phyloP scores from a whole-genome alignment of 176 grass and related monocot species.

The Tuctoria greenei region DNA sequence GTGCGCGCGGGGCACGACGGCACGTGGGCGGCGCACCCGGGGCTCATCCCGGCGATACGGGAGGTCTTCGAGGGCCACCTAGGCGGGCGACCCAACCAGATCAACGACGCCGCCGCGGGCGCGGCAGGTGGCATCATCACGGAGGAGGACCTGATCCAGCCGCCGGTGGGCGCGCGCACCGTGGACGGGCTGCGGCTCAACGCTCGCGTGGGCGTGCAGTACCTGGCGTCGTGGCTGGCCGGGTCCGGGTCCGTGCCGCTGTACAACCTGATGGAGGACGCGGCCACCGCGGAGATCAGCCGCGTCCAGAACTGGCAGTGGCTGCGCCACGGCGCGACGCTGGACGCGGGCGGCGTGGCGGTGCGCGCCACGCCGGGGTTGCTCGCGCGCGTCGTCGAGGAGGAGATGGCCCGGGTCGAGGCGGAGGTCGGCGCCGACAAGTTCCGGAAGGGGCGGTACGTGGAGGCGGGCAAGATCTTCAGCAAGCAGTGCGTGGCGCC shows the following conservation, averaged over 20 bases:
- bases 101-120: conserved; percentile 30
- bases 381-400: conserved; percentile 70
- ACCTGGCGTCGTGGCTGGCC: conserved; percentile 78
- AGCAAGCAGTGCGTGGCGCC: conserved; percentile 59
- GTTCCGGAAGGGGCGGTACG: conserved; percentile 56
- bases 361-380: conserved; percentile 61
- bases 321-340: conserved; percentile 51
- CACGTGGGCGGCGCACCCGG: conserved; percentile 95
- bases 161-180: conserved; percentile 56
- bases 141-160: conserved; percentile 71
- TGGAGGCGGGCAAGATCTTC: conserved; percentile 69
- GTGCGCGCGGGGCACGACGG: conserved; percentile 85
- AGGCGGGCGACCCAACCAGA: conserved; percentile 64
- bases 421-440: conserved; percentile 55
- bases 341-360: conserved; percentile 54
- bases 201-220: conserved; percentile 81
- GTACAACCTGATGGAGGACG: conserved; percentile 98
- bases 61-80: conserved; percentile 72
- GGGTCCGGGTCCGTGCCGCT: conserved; percentile 79
- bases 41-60: conserved; percentile 77
- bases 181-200: conserved; percentile 85
- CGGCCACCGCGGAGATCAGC: conserved; percentile 93
- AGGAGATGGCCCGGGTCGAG: conserved; percentile 77
- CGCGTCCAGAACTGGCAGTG: conserved; percentile 98
- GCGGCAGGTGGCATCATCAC: conserved; percentile 24